phyloP scores from a whole-genome alignment of 805 yeast species.

The Saturnispora serradocipensis region DNA sequence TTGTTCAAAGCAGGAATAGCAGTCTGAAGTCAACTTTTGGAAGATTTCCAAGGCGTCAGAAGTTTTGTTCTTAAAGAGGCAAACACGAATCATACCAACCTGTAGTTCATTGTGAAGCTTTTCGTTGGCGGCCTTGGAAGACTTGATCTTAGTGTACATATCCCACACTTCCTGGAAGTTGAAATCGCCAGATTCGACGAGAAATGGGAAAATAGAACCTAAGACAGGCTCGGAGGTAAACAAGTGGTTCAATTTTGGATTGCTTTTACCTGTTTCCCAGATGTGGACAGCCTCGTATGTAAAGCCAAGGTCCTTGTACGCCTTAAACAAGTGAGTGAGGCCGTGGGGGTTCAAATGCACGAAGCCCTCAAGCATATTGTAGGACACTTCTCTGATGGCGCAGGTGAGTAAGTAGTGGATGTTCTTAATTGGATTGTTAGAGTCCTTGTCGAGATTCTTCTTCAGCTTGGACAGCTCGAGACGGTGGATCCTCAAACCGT shows the following conservation, averaged over 20 bases:
- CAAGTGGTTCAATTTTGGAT: constrained; percentile 30
- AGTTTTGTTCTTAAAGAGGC: constrained; percentile 55
- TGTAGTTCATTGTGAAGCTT: constrained; percentile 40
- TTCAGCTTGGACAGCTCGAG: constrained; percentile 44
- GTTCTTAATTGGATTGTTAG: constrained; percentile 45
- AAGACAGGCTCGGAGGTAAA: constrained; percentile 59
- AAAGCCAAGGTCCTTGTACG: constrained; percentile 51
- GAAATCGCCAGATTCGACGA: constrained; percentile 51
- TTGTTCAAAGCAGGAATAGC: constrained; percentile 29
- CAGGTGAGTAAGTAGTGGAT: constrained; percentile 41
- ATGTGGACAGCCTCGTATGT: constrained; percentile 55
- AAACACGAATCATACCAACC: constrained; percentile 67
- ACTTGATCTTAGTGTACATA: constrained; percentile 36
- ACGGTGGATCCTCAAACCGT: constrained; percentile 48
- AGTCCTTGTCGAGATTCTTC: constrained; percentile 51
- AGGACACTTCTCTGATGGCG: constrained; percentile 43
- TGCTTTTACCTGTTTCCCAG: constrained; percentile 59
- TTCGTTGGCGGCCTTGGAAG: constrained; percentile 25
- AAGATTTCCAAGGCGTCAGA: constrained; percentile 57
- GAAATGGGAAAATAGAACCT: constrained; percentile 58
- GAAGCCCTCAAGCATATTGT: constrained; percentile 37
- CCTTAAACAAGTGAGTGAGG: constrained; percentile 47
- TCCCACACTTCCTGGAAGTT: constrained; percentile 51
- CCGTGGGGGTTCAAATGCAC: constrained; percentile 43
- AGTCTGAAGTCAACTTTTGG: constrained; percentile 46